A percentile compares a stretch with the other conserved stretches of the same genome.
Evolutionary conservation across 2,329 filamentous ascomycete genomes (phyloP).

Genomic region (Chrysosporium queenslandicum): DNA sequence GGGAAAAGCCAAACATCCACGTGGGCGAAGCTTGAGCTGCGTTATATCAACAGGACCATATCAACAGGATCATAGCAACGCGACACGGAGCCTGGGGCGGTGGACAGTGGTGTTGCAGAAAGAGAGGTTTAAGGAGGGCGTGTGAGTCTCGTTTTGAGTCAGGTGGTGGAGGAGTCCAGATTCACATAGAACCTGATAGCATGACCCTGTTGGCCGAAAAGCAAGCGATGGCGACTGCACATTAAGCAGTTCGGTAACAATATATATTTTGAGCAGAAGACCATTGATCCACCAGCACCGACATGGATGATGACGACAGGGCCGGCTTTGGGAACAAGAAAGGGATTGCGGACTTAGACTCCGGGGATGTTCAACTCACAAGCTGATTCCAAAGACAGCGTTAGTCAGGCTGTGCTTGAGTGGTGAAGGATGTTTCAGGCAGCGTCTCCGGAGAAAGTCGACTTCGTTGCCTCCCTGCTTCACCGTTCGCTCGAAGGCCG

Average conservation of each 20-base stretch:
- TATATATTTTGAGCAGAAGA: neutral
- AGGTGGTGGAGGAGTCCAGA: conserved; percentile 1
- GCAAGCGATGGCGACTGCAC: conserved; percentile 1
- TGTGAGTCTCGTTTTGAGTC: neutral
- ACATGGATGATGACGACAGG: conserved; percentile 10
- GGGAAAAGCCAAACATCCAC: neutral
- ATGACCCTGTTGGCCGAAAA: neutral
- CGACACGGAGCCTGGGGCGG: too few relatives aligned
- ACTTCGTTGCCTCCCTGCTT: neutral
- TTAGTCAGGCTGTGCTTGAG: too few relatives aligned
- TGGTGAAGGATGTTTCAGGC: neutral
- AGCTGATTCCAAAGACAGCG: too few relatives aligned
- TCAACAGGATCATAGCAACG: neutral
- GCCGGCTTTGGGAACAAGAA: neutral
- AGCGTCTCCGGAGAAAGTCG: neutral
- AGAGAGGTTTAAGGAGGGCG: neutral
- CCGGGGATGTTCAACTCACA: neutral
- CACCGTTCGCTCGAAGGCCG: too few relatives aligned
- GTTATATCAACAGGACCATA: too few relatives aligned
- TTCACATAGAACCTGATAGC: conserved; percentile 4
- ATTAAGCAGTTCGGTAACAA: conserved; percentile 4
- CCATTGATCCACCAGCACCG: neutral
- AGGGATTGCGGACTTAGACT: neutral
- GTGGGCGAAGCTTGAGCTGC: neutral
- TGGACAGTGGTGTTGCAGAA: neutral